Base-by-base conservation (phyloP, 2,329 filamentous ascomycete species). In the Colletotrichum sp. region DNA sequence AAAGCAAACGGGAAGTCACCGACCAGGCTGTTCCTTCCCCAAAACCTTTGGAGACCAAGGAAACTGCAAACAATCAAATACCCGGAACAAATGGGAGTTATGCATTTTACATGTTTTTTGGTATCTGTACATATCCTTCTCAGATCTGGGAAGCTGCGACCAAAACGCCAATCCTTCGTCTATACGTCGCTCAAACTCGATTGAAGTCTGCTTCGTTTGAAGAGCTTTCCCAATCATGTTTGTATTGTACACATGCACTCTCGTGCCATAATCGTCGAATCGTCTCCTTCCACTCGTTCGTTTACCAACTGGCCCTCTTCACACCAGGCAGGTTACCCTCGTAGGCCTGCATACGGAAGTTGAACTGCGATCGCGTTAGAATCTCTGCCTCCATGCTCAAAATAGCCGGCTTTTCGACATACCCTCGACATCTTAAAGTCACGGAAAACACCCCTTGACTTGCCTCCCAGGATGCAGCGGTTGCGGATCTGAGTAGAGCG, bases 271-370 rank as follows among this genome's bases (percentile, higher is more conserved):
- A 18, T 72, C 36, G 4, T 33, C 33, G 21, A 15, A 62, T 72
- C 57, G 29, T 59, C 27, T 31, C 24, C n/a, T 21, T 47, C 36
- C 9, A 16, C 27, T 31, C 1, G 9, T 4, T 6, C 51, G 7
- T 81, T 83, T 94, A 99, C 97, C 97, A 99, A 85, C 94, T 97
- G 64, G 97, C 97, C 88, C 98, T 98, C 89, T 93, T 95, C 69
- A 99, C 97, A 79, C 97, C 97, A 0, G 97, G 96, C 67, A 99
- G 83, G 75, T 95, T 91, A 65, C 97, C 97, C 36, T 90, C 93
- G 76, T 98, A 86, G 21, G 97, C 97, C 83, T 98, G 93, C 85
- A 97, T 87, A 83, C 97, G 91, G 87, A 99, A 99, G 87, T 96
- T 95, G 84, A 90, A 99, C 96, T 98, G 80, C 58, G 18, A 29